Percentiles rank a stretch among this genome's conserved stretches.
These are phyloP conservation scores for Globisporangium canariense DNA, from an alignment of 352 stramenopile species.

Conservation along the genomic window DNA sequence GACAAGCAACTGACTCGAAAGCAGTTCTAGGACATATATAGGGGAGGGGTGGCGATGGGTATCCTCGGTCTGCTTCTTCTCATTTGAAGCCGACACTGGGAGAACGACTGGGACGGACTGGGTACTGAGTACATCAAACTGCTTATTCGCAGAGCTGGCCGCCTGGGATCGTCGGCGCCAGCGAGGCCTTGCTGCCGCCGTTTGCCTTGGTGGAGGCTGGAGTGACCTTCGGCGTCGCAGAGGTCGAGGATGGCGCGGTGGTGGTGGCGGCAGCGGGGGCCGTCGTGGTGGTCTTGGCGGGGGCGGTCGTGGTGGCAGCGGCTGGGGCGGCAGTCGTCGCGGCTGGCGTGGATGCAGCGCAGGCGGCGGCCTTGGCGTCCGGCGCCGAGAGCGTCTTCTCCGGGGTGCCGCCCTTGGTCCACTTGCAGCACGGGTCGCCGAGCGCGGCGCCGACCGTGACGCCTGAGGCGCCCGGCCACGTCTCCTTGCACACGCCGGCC, in stretches of 20 bases:
- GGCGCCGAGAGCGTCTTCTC: slow-evolving; percentile 34
- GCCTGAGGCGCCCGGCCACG: slow-evolving; percentile 30
- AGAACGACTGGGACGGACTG: background rate
- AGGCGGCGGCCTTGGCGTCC: slow-evolving; percentile 31
- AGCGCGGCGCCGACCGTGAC: slow-evolving; percentile 41
- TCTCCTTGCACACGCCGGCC: slow-evolving; percentile 37
- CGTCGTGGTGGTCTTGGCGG: slow-evolving; percentile 18
- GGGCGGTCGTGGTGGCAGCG: slow-evolving; percentile 17
- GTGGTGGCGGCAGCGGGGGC: slow-evolving; percentile 12
- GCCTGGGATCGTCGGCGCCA: slow-evolving; percentile 8
- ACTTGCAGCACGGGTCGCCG: slow-evolving; percentile 60
- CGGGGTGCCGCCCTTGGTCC: slow-evolving; percentile 27
- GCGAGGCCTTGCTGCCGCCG: background rate
- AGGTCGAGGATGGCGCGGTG: background rate
- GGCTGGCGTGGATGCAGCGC: slow-evolving; percentile 22
- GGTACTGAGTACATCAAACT: background rate
- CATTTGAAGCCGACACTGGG: background rate
- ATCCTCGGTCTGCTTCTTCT: background rate
- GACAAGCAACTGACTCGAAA: slow-evolving; percentile 1
- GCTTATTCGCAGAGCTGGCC: slow-evolving; percentile 20
- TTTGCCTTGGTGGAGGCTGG: slow-evolving; percentile 10
- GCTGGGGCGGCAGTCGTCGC: slow-evolving; percentile 17
- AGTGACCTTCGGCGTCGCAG: slow-evolving; percentile 15
- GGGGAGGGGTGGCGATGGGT: background rate
- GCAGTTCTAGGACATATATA: slow-evolving; percentile 13